Conservation (phyloP, 2,329 filamentous ascomycete genomes). For the Trichoderma semiorbis region DNA sequence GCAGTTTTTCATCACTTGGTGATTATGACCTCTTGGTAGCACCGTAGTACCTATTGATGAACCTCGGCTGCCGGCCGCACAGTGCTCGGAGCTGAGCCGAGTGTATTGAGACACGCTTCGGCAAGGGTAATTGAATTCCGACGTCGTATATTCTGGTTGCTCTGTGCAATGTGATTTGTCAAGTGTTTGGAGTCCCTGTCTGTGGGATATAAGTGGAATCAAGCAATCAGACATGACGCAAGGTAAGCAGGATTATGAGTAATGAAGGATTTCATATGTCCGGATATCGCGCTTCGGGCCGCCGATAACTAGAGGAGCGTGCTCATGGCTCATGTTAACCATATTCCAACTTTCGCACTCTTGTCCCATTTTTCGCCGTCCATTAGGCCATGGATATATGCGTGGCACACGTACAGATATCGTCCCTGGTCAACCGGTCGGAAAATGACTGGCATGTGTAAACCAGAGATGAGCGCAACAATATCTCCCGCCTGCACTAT, state of each 20-base stretch:
- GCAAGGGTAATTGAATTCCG: constrained; percentile 7
- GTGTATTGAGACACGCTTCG: constrained; percentile 2
- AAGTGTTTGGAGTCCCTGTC: background rate
- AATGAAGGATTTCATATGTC: background rate
- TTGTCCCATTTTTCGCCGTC: background rate
- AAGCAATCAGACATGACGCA: background rate
- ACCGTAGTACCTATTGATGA: background rate
- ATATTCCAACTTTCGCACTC: background rate
- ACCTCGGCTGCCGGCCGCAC: background rate
- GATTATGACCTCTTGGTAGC: background rate
- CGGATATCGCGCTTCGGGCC: background rate
- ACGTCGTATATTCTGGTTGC: background rate
- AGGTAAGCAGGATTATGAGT: background rate
- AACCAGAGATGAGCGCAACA: background rate
- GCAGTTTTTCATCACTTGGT: background rate
- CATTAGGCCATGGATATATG: background rate
- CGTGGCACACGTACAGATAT: background rate
- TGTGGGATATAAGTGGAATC: background rate
- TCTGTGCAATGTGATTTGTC: constrained; percentile 8
- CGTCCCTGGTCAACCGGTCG: background rate
- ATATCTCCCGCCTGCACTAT: background rate
- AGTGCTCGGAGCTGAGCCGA: constrained; percentile 4
- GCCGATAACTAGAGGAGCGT: background rate
- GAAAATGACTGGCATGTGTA: background rate
- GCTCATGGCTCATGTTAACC: background rate